phyloP scores from a whole-genome alignment of 345 rosid genomes.

The Heritiera fomes region DNA sequence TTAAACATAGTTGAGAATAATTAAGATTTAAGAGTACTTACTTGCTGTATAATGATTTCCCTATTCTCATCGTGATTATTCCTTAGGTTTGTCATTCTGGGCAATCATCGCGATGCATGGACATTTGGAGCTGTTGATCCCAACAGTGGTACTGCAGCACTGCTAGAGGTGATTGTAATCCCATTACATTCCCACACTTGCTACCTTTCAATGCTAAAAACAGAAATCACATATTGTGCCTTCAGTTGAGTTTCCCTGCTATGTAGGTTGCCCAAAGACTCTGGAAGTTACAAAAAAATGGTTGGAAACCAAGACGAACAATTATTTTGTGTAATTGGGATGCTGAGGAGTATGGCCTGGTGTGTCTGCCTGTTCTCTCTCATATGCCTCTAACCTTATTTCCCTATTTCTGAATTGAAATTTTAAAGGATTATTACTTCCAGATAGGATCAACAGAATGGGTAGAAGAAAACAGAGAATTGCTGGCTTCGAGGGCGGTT shows the following conservation, averaged over 20 bases:
- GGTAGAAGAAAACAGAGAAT: slow-evolving; percentile 86
- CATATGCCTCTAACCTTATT: slow-evolving; percentile 11
- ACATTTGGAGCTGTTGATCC: slow-evolving; percentile 92
- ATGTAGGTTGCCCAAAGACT: slow-evolving; percentile 67
- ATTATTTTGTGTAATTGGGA: slow-evolving; percentile 84
- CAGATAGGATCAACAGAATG: slow-evolving; percentile 92
- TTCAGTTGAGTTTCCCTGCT: slow-evolving; percentile 11
- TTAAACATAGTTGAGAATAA: not conserved
- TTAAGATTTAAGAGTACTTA: not conserved
- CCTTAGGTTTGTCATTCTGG: slow-evolving; percentile 64
- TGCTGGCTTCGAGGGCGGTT: slow-evolving; percentile 66
- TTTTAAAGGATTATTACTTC: slow-evolving; percentile 13
- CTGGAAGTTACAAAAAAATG: slow-evolving; percentile 53
- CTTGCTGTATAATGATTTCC: not conserved
- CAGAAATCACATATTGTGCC: not conserved
- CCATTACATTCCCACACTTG: not conserved
- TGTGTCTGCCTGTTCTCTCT: slow-evolving; percentile 34
- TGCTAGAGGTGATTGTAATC: slow-evolving; percentile 57
- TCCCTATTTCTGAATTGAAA: slow-evolving; percentile 10
- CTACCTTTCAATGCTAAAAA: not conserved
- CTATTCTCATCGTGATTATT: slow-evolving; percentile 4
- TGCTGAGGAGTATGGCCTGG: slow-evolving; percentile 90
- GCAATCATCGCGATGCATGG: slow-evolving; percentile 96
- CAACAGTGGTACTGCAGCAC: slow-evolving; percentile 80
- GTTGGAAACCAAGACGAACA: slow-evolving; percentile 83